phyloP scores from a whole-genome alignment of 176 grass and related monocot species.

The Otatea glauca region DNA sequence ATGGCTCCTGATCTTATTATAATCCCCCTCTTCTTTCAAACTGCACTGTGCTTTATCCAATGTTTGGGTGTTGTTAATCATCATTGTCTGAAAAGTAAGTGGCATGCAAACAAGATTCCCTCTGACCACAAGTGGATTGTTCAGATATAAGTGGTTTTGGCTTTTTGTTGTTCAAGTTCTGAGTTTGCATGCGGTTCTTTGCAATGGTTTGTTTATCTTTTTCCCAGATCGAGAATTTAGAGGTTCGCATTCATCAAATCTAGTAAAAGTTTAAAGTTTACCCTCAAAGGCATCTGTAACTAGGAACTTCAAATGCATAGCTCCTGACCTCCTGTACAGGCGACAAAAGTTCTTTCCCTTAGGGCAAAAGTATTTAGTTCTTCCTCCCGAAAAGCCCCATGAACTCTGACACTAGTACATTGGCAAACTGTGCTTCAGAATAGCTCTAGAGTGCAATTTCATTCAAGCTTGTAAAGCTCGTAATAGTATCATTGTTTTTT shows the following conservation, averaged over 20 bases:
- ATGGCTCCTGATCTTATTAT: neutral
- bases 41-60: neutral
- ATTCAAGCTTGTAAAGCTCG: neutral
- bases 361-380: neutral
- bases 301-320: neutral
- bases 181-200: neutral
- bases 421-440: neutral
- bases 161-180: neutral
- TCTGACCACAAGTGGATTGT: neutral
- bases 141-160: neutral
- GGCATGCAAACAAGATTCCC: neutral
- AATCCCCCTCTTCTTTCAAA: neutral
- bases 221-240: neutral
- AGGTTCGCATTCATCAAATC: neutral
- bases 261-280: neutral
- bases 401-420: neutral
- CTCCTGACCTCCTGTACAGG: neutral
- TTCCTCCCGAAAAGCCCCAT: neutral
- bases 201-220: neutral
- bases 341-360: neutral
- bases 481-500: neutral
- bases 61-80: neutral
- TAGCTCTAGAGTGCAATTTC: neutral
- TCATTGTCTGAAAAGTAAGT: neutral
- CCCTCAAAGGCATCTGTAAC: neutral